These are phyloP conservation scores for Rhizopogon vinicolor DNA, from an alignment of 768 basidiomycete species.

Conservation along the genomic window DNA sequence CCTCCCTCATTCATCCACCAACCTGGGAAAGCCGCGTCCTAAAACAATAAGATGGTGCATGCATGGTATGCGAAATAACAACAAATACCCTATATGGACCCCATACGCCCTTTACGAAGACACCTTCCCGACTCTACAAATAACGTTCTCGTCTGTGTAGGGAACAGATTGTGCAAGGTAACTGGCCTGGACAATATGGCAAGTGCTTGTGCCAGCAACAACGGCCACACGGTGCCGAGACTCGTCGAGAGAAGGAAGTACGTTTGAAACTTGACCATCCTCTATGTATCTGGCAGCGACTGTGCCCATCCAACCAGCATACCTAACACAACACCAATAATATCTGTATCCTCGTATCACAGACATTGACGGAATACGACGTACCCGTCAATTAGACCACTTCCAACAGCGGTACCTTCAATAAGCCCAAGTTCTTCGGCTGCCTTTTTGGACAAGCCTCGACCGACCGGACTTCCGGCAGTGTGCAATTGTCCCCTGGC, in stretches of 20 bases:
- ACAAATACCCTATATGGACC: conserved; percentile 70
- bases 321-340: conserved; percentile 34
- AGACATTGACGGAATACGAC: conserved; percentile 12
- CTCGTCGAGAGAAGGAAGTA: conserved; percentile 63
- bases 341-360: not conserved
- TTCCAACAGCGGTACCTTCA: conserved; percentile 89
- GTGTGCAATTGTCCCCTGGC: conserved; percentile 61
- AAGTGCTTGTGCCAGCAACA: conserved; percentile 95
- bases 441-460: conserved; percentile 74
- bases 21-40: conserved; percentile 86
- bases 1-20: conserved; percentile 99
- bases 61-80: not conserved
- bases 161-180: not conserved
- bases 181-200: conserved; percentile 84
- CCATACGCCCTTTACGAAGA: conserved; percentile 92
- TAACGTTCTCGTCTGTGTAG: not conserved
- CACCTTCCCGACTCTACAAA: conserved; percentile 65
- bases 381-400: conserved; percentile 92
- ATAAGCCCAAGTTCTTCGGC: conserved; percentile 82
- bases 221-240: conserved; percentile 82
- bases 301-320: conserved; percentile 97
- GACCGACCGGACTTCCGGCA: conserved; percentile 81
- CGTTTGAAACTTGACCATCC: conserved; percentile 44
- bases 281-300: conserved; percentile 72
- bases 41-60: conserved; percentile 8